A percentile compares a stretch with the other conserved stretches of the same genome.
phyloP scores from a whole-genome alignment of 106 monocot genomes.

The Allium cepa region DNA sequence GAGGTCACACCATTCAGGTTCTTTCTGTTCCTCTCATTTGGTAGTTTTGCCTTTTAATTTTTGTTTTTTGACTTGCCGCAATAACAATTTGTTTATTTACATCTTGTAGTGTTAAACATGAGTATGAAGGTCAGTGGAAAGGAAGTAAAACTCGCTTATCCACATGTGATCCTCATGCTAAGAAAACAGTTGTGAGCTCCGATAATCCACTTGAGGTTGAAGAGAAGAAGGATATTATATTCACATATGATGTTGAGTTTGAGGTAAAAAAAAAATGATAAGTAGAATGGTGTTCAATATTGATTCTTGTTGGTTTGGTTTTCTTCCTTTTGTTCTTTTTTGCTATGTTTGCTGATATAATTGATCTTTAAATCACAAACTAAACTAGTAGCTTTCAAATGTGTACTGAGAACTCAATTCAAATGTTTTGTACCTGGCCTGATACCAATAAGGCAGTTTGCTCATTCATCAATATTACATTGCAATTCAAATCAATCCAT shows the following conservation, averaged over 20 bases:
- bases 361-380: no score
- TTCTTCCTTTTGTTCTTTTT: neutral
- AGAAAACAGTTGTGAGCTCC: slow-evolving; percentile 57
- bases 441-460: no score
- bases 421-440: no score
- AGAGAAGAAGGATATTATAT: slow-evolving; percentile 75
- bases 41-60: neutral
- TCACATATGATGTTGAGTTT: slow-evolving; percentile 91
- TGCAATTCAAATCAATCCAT: no score
- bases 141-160: slow-evolving; percentile 60
- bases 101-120: slow-evolving; percentile 82
- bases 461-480: no score
- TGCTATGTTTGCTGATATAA: neutral
- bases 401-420: no score
- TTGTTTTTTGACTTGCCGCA: neutral
- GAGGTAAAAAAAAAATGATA: slow-evolving; percentile 31
- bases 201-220: slow-evolving; percentile 86
- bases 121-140: slow-evolving; percentile 78
- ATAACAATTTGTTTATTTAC: neutral
- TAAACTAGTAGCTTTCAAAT: no score
- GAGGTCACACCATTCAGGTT: slow-evolving; percentile 94
- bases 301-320: neutral
- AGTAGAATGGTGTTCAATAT: neutral
- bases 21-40: neutral
- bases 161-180: slow-evolving; percentile 87